Base-by-base conservation (phyloP, 225 moss, liverwort and hornwort genomes). In the Ulota crispa region DNA sequence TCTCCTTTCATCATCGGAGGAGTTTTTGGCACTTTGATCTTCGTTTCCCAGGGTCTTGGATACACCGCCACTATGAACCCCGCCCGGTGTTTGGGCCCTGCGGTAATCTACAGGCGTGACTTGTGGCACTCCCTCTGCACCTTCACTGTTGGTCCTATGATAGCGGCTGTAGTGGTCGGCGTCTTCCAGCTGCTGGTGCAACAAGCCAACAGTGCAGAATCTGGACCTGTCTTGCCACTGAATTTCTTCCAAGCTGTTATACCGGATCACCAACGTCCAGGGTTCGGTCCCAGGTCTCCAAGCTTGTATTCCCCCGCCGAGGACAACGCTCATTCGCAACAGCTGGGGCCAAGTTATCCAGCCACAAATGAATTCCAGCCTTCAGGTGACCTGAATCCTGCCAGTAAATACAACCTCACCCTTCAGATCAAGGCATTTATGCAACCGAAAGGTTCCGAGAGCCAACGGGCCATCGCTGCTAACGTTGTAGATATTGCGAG, bases 11-110 rank as follows among this genome's bases (percentile, higher is more conserved):
- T 89, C 34, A 87, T 91, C 59, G 91, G 91, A 9, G 86, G 68
- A 3, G 78, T 87, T 4, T 73, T 83, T 36, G 91, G 91, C 16
- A 43, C 74, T 23, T 55, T 90, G 13, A 81, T 83, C 10, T 76
- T 87, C 32, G 62, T 87, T 37, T 91, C 91, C 1, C 81, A 86
- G 30, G 65, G 87, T 12, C 10, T 91, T 2, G 87, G 85, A 6
- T 87, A 88, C 64, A 81, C 83, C 7, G 81, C 86, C 8, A 81
- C 64, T 8, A 91, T 91, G 91, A 91, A 91, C 55, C 91, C 91
- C 11, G 91, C 91, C 26, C 75, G 91, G 21, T 91, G 91, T 52
- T 64, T 91, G 28, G 91, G 91, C 24, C 86, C 91, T 1, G 91
- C 88, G 26, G 70, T 88, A 3, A 60, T 90, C 0, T 50, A 82